phyloP scores from a whole-genome alignment of 208 protist species.

The Tetramitus jugosus region DNA sequence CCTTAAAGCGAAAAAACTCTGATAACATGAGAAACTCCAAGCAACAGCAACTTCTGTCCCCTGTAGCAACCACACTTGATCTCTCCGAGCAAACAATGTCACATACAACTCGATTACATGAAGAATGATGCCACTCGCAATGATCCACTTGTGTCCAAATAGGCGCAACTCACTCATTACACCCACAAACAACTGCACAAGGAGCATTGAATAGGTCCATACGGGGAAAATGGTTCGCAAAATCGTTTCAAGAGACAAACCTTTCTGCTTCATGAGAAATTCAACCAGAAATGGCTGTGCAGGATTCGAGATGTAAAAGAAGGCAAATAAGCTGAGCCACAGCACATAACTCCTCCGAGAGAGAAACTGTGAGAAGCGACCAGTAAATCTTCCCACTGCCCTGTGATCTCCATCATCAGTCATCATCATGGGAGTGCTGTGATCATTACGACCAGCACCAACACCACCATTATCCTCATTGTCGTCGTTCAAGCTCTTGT shows the following conservation, averaged over 20 bases:
- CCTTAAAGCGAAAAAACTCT: not conserved
- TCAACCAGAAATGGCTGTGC: slow-evolving; percentile 13
- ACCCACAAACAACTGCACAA: not conserved
- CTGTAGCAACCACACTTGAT: not conserved
- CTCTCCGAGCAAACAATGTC: not conserved
- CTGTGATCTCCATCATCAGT: too few species aligned
- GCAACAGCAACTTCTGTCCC: not conserved
- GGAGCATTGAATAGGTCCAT: not conserved
- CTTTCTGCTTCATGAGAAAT: not conserved
- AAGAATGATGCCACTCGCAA: not conserved
- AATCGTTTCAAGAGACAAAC: not conserved
- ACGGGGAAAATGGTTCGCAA: not conserved
- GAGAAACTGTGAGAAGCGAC: too few species aligned
- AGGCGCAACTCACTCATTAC: not conserved
- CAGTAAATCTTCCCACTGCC: too few species aligned
- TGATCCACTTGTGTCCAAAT: not conserved
- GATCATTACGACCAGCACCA: too few species aligned
- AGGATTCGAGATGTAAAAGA: not conserved
- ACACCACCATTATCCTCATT: too few species aligned
- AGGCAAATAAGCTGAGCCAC: not conserved
- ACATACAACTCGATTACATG: not conserved
- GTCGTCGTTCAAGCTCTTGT: too few species aligned
- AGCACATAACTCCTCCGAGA: too few species aligned
- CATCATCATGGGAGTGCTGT: too few species aligned
- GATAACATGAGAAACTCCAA: not conserved